Percentiles rank a stretch among this genome's conserved stretches.
These are phyloP conservation scores for Malus sylvestris DNA, from an alignment of 306 rosid species.

Conservation along the genomic window DNA sequence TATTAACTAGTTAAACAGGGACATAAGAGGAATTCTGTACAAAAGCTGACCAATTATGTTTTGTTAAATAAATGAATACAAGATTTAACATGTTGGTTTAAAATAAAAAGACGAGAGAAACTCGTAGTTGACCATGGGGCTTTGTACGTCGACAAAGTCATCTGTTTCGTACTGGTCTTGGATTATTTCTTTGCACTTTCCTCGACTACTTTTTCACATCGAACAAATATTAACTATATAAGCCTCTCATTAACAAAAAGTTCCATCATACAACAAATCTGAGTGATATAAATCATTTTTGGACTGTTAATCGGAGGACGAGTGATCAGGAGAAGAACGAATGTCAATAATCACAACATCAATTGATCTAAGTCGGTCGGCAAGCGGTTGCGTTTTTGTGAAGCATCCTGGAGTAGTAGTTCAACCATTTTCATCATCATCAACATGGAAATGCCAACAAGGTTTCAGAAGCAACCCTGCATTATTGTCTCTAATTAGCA, in stretches of 20 bases:
- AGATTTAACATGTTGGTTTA: no score
- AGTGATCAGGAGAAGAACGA: background rate
- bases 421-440: background rate
- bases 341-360: background rate
- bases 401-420: background rate
- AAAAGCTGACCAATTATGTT: no score
- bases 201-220: background rate
- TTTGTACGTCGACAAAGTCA: no score
- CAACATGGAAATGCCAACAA: background rate
- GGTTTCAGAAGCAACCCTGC: background rate
- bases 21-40: no score
- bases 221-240: background rate
- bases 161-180: background rate
- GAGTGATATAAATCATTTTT: background rate
- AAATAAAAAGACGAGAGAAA: no score
- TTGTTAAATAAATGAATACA: no score
- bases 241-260: background rate
- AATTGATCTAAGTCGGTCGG: background rate
- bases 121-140: no score
- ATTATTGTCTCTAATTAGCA: conserved; percentile 3
- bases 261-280: no score
- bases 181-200: background rate
- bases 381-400: background rate
- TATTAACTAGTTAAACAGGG: no score
- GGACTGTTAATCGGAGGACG: background rate